phyloP scores from a whole-genome alignment of 2,329 filamentous ascomycete genomes.

The Aureobasidium namibiae region DNA sequence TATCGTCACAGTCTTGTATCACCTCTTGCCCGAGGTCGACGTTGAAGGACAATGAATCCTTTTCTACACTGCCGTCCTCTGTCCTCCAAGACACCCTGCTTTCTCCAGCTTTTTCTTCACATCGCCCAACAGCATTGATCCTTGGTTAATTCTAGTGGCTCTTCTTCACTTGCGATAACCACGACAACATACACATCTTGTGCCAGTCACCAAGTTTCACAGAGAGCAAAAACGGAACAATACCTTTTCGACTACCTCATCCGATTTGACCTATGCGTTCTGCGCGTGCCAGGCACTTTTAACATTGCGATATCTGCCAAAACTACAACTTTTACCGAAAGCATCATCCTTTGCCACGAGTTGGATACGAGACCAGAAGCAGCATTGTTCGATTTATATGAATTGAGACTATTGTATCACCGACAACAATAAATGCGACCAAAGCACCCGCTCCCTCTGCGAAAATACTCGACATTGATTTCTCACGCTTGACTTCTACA shows the following conservation, averaged over 20 bases:
- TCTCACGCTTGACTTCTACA: background rate
- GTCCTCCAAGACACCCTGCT: background rate
- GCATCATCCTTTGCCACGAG: background rate
- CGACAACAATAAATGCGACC: background rate
- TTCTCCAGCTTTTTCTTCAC: background rate
- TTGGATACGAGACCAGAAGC: background rate
- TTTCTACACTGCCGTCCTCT: background rate
- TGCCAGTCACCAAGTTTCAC: background rate
- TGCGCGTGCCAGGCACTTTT: background rate
- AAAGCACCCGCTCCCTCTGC: background rate
- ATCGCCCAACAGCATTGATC: background rate
- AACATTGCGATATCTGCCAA: background rate
- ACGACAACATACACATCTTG: background rate
- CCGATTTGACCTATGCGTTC: background rate
- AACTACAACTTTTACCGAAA: background rate
- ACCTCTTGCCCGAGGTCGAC: background rate
- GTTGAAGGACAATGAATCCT: background rate
- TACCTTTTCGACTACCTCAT: background rate
- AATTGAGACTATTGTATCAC: background rate
- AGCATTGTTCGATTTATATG: background rate
- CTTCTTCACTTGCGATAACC: background rate
- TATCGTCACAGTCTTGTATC: conserved; percentile 1
- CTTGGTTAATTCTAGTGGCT: background rate
- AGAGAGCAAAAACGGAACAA: background rate
- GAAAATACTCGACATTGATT: background rate